Conservation (phyloP, 2,329 filamentous ascomycete genomes). For the Talaromyces albobiverticillius region DNA sequence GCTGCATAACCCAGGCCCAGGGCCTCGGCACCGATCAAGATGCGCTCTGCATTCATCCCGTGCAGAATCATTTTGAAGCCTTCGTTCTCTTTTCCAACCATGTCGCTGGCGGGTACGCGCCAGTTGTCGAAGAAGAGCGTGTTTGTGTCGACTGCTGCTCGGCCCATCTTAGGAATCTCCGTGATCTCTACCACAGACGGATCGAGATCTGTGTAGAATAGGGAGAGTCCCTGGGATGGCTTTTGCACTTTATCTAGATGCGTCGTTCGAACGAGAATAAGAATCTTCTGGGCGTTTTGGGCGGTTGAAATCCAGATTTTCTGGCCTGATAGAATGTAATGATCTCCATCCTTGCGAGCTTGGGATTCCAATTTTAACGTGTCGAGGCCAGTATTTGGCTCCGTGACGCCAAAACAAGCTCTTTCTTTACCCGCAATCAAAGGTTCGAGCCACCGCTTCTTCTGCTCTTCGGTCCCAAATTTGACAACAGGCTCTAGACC, state of each 20-base stretch:
- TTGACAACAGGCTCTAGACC: conserved; percentile 46
- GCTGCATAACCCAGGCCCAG: conserved; percentile 47
- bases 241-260: conserved; percentile 42
- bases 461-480: conserved; percentile 44
- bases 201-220: conserved; percentile 47
- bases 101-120: conserved; percentile 37
- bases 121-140: conserved; percentile 45
- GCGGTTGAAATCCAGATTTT: conserved; percentile 49
- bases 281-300: conserved; percentile 62
- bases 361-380: conserved; percentile 29
- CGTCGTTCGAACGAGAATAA: conserved; percentile 67
- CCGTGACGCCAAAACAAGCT: conserved; percentile 44
- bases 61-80: conserved; percentile 46
- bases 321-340: conserved; percentile 37
- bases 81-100: conserved; percentile 42
- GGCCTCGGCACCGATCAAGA: conserved; percentile 38
- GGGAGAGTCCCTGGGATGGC: conserved; percentile 40
- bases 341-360: conserved; percentile 33
- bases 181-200: conserved; percentile 35
- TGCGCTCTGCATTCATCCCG: conserved; percentile 39
- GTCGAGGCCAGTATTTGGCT: conserved; percentile 39
- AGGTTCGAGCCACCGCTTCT: conserved; percentile 37
- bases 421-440: conserved; percentile 40
- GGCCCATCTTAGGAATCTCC: conserved; percentile 48
- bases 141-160: conserved; percentile 45